Evolutionary conservation across 202 grass and related monocot species (phyloP), one percentile per base, ranked within the genome.

Genomic region (Setaria italica): DNA sequence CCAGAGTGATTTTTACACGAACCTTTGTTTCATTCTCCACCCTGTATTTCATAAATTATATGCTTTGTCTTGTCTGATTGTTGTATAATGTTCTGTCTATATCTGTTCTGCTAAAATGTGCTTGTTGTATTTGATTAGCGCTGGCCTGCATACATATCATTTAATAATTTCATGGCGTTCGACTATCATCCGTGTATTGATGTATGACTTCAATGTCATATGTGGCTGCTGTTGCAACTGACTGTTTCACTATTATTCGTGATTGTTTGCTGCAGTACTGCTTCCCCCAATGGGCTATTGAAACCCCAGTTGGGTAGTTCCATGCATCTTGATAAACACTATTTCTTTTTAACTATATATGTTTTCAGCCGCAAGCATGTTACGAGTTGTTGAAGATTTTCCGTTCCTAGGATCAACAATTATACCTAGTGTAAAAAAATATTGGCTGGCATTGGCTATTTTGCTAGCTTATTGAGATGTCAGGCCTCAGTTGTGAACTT

Each of bases 291-390:
- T 39, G 70, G 47, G 14, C 41, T 55, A 43, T 78, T 35, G 33
- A 37, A 62, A 72, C 20, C 8, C 43, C 80, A 51, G 47, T 57
- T 65, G 12, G 29, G 11, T 34, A 64, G 62, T 34, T 59, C 37
- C 25, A 59, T 64, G 37, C 11, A 78, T 60, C 25, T 78, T 25
- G 6, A 30, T 79, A 19, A 41, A 55, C 50, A 15, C 11, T 32
- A 12, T 74, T 85, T 72, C 55, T 86, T 86, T 69, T 80, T 86
- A 19, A 67, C 67, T 33, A 56, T 75, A 90, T 78, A 43, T 34
- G 34, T 70, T 65, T 32, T 67, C 55, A 73, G 29, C 56, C 62
- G 17, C 29, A 73, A 48, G 30, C 42, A 74, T 51, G 33, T 37
- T 59, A 73, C 32, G 37, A 19, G 33, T 67, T 67, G 63, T 39